phyloP scores from a whole-genome alignment of 2,329 filamentous ascomycete species.

The Bipolaris bicolor region DNA sequence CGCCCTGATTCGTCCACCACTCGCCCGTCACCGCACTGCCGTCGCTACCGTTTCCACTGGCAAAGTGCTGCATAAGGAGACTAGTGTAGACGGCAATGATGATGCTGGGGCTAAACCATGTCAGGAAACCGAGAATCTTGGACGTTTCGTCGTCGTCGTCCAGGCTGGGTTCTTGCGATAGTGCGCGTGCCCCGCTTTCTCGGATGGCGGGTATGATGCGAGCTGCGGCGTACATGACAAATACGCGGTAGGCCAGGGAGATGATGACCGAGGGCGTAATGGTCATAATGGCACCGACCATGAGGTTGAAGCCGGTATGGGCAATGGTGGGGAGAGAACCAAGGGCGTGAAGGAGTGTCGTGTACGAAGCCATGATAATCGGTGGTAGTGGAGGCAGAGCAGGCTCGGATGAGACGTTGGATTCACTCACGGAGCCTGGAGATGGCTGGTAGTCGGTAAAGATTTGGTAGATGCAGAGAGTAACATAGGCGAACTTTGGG shows the following conservation, averaged over 20 bases:
- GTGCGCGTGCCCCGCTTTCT: constrained; percentile 79
- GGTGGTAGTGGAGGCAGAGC: constrained; percentile 96
- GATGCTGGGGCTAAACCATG: constrained; percentile 93
- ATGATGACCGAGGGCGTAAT: constrained; percentile 97
- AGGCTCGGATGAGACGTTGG: constrained; percentile 67
- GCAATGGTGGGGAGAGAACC: constrained; percentile 83
- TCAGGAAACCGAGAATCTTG: constrained; percentile 79
- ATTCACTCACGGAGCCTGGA: constrained; percentile 58
- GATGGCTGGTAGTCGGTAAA: constrained; percentile 97
- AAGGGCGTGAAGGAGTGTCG: constrained; percentile 83
- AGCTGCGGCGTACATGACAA: constrained; percentile 94
- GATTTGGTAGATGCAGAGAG: constrained; percentile 99
- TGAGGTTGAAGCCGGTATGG: constrained; percentile 81
- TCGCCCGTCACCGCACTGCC: constrained; percentile 57
- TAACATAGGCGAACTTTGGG: constrained; percentile 82
- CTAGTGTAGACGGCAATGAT: constrained; percentile 97
- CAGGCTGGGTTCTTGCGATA: constrained; percentile 83
- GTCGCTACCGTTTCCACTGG: constrained; percentile 62
- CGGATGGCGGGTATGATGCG: constrained; percentile 94
- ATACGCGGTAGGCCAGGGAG: constrained; percentile 88
- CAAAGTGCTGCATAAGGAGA: constrained; percentile 92
- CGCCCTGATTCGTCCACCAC: constrained; percentile 86
- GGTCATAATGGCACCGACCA: constrained; percentile 90
- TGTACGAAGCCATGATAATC: constrained; percentile 98
- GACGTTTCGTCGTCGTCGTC: constrained; percentile 86